phyloP scores from a whole-genome alignment of 2,329 filamentous ascomycete genomes.

The Epichloe festucae region DNA sequence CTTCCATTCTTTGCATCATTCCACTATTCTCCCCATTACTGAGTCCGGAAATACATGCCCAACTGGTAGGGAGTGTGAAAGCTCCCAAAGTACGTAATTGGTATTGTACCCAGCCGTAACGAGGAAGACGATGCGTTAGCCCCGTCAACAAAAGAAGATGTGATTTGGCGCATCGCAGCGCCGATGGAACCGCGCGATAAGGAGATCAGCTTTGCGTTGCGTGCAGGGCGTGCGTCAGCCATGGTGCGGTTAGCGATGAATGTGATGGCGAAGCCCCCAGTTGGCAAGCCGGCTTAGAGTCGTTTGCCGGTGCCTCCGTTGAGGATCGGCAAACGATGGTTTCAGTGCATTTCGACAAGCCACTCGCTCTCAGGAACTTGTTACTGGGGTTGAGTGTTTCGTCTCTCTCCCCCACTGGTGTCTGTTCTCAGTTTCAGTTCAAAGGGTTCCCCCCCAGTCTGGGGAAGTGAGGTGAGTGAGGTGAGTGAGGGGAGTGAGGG shows the following conservation, averaged over 20 bases:
- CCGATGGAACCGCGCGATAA: constrained; percentile 4
- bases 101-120: neutral
- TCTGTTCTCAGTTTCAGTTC: neutral
- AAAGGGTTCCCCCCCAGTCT: constrained; percentile 2
- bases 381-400: constrained; percentile 1
- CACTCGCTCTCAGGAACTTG: constrained; percentile 1
- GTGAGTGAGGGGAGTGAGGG: neutral
- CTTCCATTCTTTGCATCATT: neutral
- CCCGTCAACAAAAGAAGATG: neutral
- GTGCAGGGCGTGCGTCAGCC: neutral
- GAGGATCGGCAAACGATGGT: neutral
- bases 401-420: constrained; percentile 1
- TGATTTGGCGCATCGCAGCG: neutral
- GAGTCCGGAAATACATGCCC: too few relatives aligned
- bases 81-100: too few relatives aligned
- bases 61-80: too few relatives aligned
- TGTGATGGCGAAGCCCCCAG: neutral
- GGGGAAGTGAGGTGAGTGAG: constrained; percentile 2
- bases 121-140: neutral
- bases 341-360: constrained; percentile 1
- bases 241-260: neutral
- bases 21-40: too few relatives aligned
- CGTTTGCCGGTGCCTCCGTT: neutral
- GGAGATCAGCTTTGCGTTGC: neutral
- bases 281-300: neutral